A percentile compares a stretch with the other conserved stretches of the same genome.
Conservation (phyloP, 2,329 filamentous ascomycete genomes). For the Xylariaceae sp. region DNA sequence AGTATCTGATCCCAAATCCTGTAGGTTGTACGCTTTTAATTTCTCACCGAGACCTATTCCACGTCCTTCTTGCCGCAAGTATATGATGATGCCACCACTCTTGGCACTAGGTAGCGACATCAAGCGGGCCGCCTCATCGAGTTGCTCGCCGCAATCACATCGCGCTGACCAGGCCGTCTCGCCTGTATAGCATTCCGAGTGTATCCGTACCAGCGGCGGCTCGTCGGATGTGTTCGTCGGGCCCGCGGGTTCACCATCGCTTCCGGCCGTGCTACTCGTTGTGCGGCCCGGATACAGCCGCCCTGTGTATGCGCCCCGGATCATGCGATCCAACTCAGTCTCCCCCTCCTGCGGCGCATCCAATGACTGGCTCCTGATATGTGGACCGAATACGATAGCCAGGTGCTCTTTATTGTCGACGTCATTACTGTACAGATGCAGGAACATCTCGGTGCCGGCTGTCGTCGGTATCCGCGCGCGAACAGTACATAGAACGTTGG, state of each 20-base stretch:
- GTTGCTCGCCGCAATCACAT: conserved; percentile 95
- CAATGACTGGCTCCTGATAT: conserved; percentile 70
- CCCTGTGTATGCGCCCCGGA: conserved; percentile 87
- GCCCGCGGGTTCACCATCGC: conserved; percentile 8
- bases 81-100: conserved; percentile 85
- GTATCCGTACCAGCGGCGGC: conserved; percentile 83
- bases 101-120: conserved; percentile 69
- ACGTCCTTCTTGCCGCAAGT: conserved; percentile 90
- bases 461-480: conserved; percentile 93
- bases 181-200: conserved; percentile 97
- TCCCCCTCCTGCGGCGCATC: conserved; percentile 71
- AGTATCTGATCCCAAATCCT: conserved; percentile 95
- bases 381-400: conserved; percentile 90
- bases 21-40: conserved; percentile 95
- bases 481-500: conserved; percentile 87
- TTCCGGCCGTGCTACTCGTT: conserved; percentile 58
- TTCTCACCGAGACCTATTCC: conserved; percentile 95
- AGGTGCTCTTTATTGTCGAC: conserved; percentile 94
- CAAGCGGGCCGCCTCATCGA: conserved; percentile 90
- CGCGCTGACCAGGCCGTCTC: conserved; percentile 98
- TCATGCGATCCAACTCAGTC: conserved; percentile 87
- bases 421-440: conserved; percentile 91
- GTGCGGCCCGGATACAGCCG: conserved; percentile 81
- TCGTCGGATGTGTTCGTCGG: conserved; percentile 7
- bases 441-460: conserved; percentile 89